A percentile compares a stretch with the other conserved stretches of the same genome.
Conservation (phyloP, 2,329 filamentous ascomycete genomes). For the Xylariales sp. region DNA sequence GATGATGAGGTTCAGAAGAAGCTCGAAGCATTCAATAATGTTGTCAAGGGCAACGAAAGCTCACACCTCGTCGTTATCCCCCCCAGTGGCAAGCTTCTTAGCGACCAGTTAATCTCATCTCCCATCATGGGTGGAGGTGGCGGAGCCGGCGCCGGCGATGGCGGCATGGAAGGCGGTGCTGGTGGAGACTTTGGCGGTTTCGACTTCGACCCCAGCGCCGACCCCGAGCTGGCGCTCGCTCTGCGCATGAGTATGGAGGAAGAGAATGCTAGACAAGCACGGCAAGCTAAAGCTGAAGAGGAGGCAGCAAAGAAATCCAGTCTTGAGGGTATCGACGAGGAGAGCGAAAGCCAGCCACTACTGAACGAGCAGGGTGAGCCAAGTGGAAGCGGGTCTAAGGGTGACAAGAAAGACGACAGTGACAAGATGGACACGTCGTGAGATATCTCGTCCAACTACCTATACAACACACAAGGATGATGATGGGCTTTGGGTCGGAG, state of each 20-base stretch:
- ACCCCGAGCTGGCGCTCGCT: slow-evolving; percentile 90
- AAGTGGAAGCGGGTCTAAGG: slow-evolving; percentile 48
- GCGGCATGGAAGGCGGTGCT: slow-evolving; percentile 46
- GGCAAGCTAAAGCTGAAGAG: slow-evolving; percentile 73
- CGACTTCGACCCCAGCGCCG: slow-evolving; percentile 84
- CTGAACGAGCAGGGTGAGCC: slow-evolving; percentile 61
- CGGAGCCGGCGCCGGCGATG: slow-evolving; percentile 48
- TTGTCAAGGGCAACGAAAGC: slow-evolving; percentile 85
- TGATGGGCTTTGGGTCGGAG: slow-evolving; percentile 12
- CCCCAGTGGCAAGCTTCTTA: slow-evolving; percentile 86
- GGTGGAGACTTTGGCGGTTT: slow-evolving; percentile 72
- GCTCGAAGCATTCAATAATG: slow-evolving; percentile 88
- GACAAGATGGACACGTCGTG: slow-evolving; percentile 93
- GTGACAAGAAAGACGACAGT: slow-evolving; percentile 49
- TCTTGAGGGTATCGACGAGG: slow-evolving; percentile 78
- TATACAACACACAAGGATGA: too few relatives aligned
- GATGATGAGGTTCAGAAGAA: slow-evolving; percentile 88
- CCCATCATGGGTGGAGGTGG: slow-evolving; percentile 86
- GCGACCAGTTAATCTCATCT: slow-evolving; percentile 83
- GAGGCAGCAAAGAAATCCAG: slow-evolving; percentile 68
- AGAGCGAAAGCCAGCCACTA: slow-evolving; percentile 65
- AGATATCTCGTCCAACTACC: too few relatives aligned
- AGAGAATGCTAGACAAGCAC: slow-evolving; percentile 90
- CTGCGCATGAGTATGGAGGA: slow-evolving; percentile 98
- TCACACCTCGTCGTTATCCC: slow-evolving; percentile 88